Conservation (phyloP, 2,329 filamentous ascomycete genomes). For the Chrysoporthe cubensis region DNA sequence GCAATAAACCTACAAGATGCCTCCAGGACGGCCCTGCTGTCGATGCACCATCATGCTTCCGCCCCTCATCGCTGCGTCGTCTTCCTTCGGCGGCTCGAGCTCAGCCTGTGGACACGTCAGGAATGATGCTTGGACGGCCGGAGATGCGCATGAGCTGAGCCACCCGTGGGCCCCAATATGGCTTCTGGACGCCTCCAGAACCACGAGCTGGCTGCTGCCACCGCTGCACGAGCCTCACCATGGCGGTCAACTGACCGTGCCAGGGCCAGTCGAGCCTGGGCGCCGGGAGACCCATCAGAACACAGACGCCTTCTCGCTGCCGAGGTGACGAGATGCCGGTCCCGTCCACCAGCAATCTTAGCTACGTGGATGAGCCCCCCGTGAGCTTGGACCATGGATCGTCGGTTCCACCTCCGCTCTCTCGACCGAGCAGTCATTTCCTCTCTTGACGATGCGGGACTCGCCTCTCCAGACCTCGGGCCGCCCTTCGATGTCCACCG, state of each 20-base stretch:
- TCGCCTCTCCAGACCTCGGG: not conserved
- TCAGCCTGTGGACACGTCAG: not conserved
- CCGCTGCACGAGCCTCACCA: not conserved
- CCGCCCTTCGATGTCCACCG: not conserved
- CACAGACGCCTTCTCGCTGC: not conserved
- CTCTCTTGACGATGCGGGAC: not conserved
- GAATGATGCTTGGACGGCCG: not conserved
- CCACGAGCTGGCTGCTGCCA: not conserved
- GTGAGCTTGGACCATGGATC: too few species aligned
- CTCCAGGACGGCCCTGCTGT: too few species aligned
- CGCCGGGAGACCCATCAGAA: too few species aligned
- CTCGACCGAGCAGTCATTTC: not conserved
- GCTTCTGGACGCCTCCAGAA: not conserved
- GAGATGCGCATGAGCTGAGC: not conserved
- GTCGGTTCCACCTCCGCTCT: not conserved
- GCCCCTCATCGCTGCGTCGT: not conserved
- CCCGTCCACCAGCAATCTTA: too few species aligned
- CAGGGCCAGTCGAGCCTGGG: too few species aligned
- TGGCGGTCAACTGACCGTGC: too few species aligned
- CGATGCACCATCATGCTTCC: not conserved
- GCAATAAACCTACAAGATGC: too few species aligned
- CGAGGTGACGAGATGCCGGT: not conserved
- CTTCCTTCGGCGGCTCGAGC: not conserved
- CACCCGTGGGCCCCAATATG: not conserved
- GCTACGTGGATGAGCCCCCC: too few species aligned